A percentile compares a stretch with the other conserved stretches of the same genome.
Conservation (phyloP, 768 basidiomycete species). For the Leucogyrophana mollusca region DNA sequence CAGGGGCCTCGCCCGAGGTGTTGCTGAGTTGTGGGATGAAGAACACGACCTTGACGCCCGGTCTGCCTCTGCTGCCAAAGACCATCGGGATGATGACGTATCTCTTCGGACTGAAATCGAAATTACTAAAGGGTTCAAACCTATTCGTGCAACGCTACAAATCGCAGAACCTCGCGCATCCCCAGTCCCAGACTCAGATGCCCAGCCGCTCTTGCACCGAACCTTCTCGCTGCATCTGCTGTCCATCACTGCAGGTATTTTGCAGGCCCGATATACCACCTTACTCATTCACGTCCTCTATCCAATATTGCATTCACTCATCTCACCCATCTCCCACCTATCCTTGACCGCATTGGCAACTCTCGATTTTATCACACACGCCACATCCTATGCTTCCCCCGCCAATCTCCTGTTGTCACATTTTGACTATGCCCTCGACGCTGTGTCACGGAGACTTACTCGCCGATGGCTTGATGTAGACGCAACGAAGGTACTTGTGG, state of each 20-base stretch:
- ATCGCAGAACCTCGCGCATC: constrained; percentile 37
- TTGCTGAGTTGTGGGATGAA: constrained; percentile 73
- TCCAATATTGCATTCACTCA: constrained; percentile 81
- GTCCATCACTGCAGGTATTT: constrained; percentile 65
- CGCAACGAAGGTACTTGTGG: constrained; percentile 83
- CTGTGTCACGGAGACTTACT: constrained; percentile 80
- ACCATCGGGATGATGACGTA: constrained; percentile 30
- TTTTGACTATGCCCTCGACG: constrained; percentile 94
- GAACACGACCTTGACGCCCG: constrained; percentile 29
- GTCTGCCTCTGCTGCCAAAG: constrained; percentile 14
- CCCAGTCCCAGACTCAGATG: constrained; percentile 20
- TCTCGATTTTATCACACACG: constrained; percentile 66
- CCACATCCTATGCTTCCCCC: constrained; percentile 85
- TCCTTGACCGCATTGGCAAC: constrained; percentile 76
- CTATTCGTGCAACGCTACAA: constrained; percentile 58
- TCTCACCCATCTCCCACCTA: constrained; percentile 67
- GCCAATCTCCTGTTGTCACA: constrained; percentile 89
- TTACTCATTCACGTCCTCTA: constrained; percentile 81
- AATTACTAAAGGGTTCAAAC: constrained; percentile 55
- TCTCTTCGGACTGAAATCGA: constrained; percentile 54
- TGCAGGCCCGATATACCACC: constrained; percentile 68
- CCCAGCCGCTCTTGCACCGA: constrained; percentile 68
- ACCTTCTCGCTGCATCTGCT: constrained; percentile 73
- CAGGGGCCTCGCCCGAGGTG: constrained; percentile 56
- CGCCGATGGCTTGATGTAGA: constrained; percentile 81